Evolutionary conservation across 1,139 yeast species (phyloP), one percentile per base, ranked within the genome.

Genomic region (Debaryomyces robertsiae): DNA sequence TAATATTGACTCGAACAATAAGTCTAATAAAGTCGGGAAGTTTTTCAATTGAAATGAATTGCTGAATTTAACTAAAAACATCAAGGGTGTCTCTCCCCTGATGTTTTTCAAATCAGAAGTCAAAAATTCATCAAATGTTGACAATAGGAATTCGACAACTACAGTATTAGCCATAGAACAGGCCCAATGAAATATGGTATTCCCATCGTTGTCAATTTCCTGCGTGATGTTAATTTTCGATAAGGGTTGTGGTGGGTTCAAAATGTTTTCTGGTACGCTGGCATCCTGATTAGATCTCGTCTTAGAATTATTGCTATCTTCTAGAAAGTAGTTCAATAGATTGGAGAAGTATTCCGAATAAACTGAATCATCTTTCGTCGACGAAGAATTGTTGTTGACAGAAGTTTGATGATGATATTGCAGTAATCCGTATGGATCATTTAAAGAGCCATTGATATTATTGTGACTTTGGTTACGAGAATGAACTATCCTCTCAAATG

Each of bases 151-250:
- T 43, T 79, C 79, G 4, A 90, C 93, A 44, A 91, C 72, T 2
- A 81, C 70, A 4, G 83, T 67, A 46, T 89, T 81, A 0, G 95
- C 98, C 64, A 94, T 75, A 0, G 97, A 89, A 24, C 98, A 84
- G 1, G 97, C 95, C 95, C 98, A 88, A 61, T 94, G 99, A 44
- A 94, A 73, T 1, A 96, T 90, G 0, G 96, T 84, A 56, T 93
- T 94, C 0, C 98, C 98, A 43, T 85, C 81, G 52, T 86, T 94
- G 61, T 94, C 99, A 36, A 94, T 88, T 2, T 96, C 82, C 30
- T 89, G 87, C 54, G 87, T 90, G 41, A 89, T 75, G 47, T 81
- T 77, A 32, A 87, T 67, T 19, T 72, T 67, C 17, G 67, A 52
- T 5, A 69, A 52, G 9, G 77, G 77, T 41, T 64, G 67, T 0